These are phyloP conservation scores for Phylloporus sp. DNA, from an alignment of 1,284 basidiomycete species.

Conservation along the genomic window DNA sequence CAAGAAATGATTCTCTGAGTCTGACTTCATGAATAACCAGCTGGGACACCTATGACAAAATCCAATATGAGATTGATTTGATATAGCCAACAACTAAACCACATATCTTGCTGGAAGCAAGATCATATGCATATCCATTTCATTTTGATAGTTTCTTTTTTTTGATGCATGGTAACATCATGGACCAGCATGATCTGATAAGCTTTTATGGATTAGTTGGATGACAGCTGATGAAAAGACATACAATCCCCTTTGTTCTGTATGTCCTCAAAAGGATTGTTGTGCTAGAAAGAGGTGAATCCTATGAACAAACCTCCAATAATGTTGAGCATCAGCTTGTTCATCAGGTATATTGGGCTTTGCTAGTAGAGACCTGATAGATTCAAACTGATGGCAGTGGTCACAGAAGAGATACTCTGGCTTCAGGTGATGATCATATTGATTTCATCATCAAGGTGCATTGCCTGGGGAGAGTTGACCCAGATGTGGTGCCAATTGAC, in stretches of 20 bases:
- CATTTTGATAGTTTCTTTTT: too few species aligned
- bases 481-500: slow-evolving; percentile 55
- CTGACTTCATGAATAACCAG: too few species aligned
- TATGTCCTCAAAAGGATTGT: slow-evolving; percentile 66
- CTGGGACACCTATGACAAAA: too few species aligned
- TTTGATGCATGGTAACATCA: too few species aligned
- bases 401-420: slow-evolving; percentile 37
- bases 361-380: too few species aligned
- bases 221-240: too few species aligned
- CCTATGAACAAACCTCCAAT: slow-evolving; percentile 65
- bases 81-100: too few species aligned
- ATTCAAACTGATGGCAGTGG: slow-evolving; percentile 35
- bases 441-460: slow-evolving; percentile 40
- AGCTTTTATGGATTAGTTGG: slow-evolving; percentile 62
- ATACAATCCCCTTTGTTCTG: slow-evolving; percentile 86
- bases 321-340: slow-evolving; percentile 69
- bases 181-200: too few species aligned
- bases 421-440: slow-evolving; percentile 45
- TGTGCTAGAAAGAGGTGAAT: slow-evolving; percentile 73
- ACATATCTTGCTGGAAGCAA: too few species aligned
- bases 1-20: too few species aligned
- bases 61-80: too few species aligned
- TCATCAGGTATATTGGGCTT: slow-evolving; percentile 77
- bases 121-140: too few species aligned
- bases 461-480: slow-evolving; percentile 44